Base-by-base conservation (phyloP, 257 asterid genomes). In the Anisodus tanguticus region DNA sequence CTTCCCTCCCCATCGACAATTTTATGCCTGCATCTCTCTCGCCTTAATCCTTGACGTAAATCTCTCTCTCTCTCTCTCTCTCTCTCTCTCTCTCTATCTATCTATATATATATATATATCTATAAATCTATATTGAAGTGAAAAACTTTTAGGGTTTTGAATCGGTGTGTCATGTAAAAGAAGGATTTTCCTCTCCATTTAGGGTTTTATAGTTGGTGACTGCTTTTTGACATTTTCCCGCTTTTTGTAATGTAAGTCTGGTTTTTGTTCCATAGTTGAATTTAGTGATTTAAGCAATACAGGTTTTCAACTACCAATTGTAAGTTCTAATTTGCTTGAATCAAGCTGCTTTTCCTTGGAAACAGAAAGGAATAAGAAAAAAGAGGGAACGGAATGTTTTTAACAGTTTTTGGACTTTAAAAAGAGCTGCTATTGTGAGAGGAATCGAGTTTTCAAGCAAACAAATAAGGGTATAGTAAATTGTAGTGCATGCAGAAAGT, bases 1-100 rank as follows among this genome's bases (percentile, higher is more conserved):
- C 3, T 90, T 96, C 84, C 89, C 92, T 31, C 89, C 87, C 82
- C 88, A 94, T 55, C 83, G 85, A 47, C 90, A 90, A 66, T 92
- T 93, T 78, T 74, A 85, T 41, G 94, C 91, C 85, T 94, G 99
- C 91, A 87, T 93, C 58, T 92, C 98, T 54, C 93, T 96, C 83
- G 97, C 92, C 80, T 81, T 92, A 31, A 92, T 96, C 59, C 87
- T 91, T 9, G 45, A 94, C 41, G 93, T 90, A 79, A 37, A 72
- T 41, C 66, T 90, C 86, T 90, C 82, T 86, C 68, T 19, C 37
- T 78, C 12, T 54, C 13, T 49, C 22, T 54, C 4, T 41, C 66
- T 90, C 86, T 90, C 82, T 86, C 68, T 19, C 37, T 78, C 17
- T 54, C 13, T 49, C 16, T 54, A 5, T 63, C 0, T 22, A 22